Conservation (phyloP, 148 eudicot genomes). For the Chenopodium suecicum region DNA sequence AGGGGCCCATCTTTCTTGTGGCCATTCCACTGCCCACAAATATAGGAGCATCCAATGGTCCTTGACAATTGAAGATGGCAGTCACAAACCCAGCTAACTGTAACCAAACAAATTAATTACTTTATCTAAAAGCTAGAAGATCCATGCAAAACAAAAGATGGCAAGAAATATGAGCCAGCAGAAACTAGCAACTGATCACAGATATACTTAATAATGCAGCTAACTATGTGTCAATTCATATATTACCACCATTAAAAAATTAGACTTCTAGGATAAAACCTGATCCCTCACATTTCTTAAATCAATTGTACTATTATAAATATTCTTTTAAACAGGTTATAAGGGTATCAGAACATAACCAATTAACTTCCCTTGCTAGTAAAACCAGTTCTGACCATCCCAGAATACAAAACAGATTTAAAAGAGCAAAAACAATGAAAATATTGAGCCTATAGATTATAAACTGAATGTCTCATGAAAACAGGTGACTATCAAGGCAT, state of each 20-base stretch:
- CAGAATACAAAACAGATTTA: not conserved
- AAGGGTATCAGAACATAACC: not conserved
- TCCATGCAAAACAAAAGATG: conserved; percentile 4
- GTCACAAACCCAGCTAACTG: conserved; percentile 95
- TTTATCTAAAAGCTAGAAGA: conserved; percentile 7
- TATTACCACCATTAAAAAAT: not conserved
- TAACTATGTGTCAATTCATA: not conserved
- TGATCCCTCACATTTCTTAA: not conserved
- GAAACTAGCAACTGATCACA: not conserved
- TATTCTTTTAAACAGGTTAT: not conserved
- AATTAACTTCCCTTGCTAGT: not conserved
- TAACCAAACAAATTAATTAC: conserved; percentile 19
- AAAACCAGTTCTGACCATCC: not conserved
- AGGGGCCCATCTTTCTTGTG: conserved; percentile 70
- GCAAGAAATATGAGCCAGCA: not conserved
- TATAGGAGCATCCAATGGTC: conserved; percentile 93
- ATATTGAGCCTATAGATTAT: not conserved
- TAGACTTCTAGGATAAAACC: not conserved
- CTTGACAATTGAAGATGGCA: conserved; percentile 96
- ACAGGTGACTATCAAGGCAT: not conserved
- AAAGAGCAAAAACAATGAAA: not conserved
- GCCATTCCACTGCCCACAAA: conserved; percentile 98
- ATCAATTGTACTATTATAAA: not conserved
- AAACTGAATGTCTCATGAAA: not conserved
- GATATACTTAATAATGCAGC: conserved; percentile 8